A percentile compares a stretch with the other conserved stretches of the same genome.
phyloP scores from a whole-genome alignment of 2,329 filamentous ascomycete species.

The Nemania abortiva region DNA sequence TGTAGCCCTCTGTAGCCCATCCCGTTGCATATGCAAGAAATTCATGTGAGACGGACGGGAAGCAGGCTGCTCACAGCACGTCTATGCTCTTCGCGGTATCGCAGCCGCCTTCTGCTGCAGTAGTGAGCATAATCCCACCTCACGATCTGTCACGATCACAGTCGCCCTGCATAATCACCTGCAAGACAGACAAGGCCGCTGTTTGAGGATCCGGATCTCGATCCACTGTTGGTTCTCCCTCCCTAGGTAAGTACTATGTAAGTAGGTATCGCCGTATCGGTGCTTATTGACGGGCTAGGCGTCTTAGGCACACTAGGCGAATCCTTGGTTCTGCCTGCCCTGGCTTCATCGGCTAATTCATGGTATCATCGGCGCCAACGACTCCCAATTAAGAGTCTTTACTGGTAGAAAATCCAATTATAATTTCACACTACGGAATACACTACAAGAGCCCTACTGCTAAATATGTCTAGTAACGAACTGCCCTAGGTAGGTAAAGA shows the following conservation, averaged over 20 bases:
- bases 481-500: neutral
- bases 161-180: slow-evolving; percentile 36
- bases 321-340: slow-evolving; percentile 21
- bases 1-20: slow-evolving; percentile 32
- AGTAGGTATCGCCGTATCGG: too few relatives aligned
- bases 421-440: slow-evolving; percentile 15
- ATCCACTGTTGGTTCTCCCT: slow-evolving; percentile 30
- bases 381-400: slow-evolving; percentile 14
- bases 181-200: slow-evolving; percentile 37
- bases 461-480: slow-evolving; percentile 7
- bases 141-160: slow-evolving; percentile 1
- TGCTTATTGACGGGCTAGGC: neutral
- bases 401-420: slow-evolving; percentile 20
- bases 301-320: slow-evolving; percentile 3
- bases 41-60: slow-evolving; percentile 35
- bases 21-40: slow-evolving; percentile 41
- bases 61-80: slow-evolving; percentile 23
- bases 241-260: too few relatives aligned
- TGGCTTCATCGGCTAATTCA: slow-evolving; percentile 32
- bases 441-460: neutral
- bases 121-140: slow-evolving; percentile 23
- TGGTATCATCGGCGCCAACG: slow-evolving; percentile 34
- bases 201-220: slow-evolving; percentile 29
- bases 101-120: slow-evolving; percentile 28
- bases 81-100: slow-evolving; percentile 31